Evolutionary conservation across 1,284 basidiomycete genomes (phyloP).

Genomic region (Moniliella sp.): DNA sequence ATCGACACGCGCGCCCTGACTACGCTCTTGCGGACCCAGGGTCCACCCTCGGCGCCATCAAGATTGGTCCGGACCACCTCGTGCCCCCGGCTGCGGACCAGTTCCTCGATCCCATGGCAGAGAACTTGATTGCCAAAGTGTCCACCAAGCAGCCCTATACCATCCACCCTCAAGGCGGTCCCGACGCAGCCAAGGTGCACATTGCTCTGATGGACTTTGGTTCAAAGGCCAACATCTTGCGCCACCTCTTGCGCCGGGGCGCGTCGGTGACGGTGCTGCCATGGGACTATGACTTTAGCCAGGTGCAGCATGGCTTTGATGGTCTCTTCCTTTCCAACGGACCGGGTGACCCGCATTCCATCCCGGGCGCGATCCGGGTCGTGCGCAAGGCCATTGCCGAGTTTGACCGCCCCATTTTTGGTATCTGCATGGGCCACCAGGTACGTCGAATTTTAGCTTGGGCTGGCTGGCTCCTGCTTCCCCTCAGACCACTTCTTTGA

Average conservation of each 20-base stretch:
- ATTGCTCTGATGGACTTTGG: constrained; percentile 94
- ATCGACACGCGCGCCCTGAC: constrained; percentile 91
- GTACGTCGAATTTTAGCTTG: too few species aligned
- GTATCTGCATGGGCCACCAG: constrained; percentile 73
- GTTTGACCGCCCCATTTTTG: constrained; percentile 83
- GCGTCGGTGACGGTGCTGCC: constrained; percentile 84
- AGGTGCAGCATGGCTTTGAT: constrained; percentile 65
- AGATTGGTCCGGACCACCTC: constrained; percentile 44
- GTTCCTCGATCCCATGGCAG: constrained; percentile 72
- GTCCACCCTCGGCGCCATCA: constrained; percentile 76
- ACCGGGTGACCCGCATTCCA: constrained; percentile 75
- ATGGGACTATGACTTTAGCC: constrained; percentile 89
- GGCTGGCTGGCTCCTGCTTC: too few species aligned
- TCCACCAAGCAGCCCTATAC: constrained; percentile 68
- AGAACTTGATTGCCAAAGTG: constrained; percentile 79
- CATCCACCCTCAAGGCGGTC: constrained; percentile 62
- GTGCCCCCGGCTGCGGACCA: constrained; percentile 37
- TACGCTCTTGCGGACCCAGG: constrained; percentile 80
- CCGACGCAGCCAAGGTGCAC: constrained; percentile 40
- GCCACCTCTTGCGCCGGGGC: constrained; percentile 67
- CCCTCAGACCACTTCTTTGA: too few species aligned
- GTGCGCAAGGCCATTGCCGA: constrained; percentile 53
- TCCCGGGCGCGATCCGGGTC: constrained; percentile 62
- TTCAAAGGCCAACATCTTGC: constrained; percentile 85
- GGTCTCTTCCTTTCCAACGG: constrained; percentile 92